Evolutionary conservation across 495 filamentous ascomycete genomes (phyloP), one percentile per base, ranked within the genome.

Genomic region (Daldinia loculata): DNA sequence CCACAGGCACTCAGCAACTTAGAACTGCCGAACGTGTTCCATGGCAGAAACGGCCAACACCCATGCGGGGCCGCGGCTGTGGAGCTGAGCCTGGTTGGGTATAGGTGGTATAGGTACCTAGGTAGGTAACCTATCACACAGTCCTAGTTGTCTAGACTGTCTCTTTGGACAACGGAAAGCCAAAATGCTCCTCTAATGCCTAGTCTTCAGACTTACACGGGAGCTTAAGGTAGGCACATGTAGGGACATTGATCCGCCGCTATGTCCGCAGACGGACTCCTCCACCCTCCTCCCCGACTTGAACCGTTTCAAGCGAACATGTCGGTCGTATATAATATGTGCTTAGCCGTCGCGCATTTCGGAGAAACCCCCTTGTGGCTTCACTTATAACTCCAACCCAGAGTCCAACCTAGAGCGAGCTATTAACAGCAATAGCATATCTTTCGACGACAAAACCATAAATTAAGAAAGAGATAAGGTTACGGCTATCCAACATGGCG

Each of bases 41-140:
- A 63, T 63, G 30, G 48, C 55, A 68, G 60, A 68, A 57, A 61
- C 61, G 61, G 5, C 66, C 56, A 72, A 53, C 61, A 38, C 30
- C 41, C 39, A 73, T 69, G 70, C 66, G 70, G 70, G 70, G 70
- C 66, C 66, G 61, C 66, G 70, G 70, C 56, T 69, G 60, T 56
- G 60, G 60, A 60, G 59, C 15, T 43, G 14, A n/a, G 11, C 56
- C n/a, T 1, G 45, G 56, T 55, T 56, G 6, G 17, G 56, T 12
- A 57, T 19, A 30, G 39, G 53, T 57, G 17, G 56, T 12, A 57
- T 19, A 30, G 39, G 53, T 57, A 38, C 24, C 24, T 17, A 30
- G 38, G 45, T 57, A 38, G 15, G 41, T 56, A 57, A 27, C 58
- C 45, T 63, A 53, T 63, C 59, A 66, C 58, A 63, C n/a, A 50